Evolutionary conservation across 192 early-diverging fungal genomes (phyloP), one percentile per base, ranked within the genome.

Genomic region (Podila verticillata): DNA sequence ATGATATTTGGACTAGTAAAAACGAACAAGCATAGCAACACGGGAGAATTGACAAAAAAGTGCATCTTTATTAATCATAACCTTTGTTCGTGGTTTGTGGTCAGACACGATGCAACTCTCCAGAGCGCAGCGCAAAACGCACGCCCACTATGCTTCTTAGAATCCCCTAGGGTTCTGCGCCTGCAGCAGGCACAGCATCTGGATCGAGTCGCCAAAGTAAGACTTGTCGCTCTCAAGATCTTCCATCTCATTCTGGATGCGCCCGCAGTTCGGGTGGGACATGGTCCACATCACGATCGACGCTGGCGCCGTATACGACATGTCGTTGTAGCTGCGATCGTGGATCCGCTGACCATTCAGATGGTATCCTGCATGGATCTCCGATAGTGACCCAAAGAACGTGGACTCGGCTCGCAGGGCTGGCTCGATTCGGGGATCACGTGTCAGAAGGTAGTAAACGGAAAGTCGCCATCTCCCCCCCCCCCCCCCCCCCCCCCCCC

Each of bases 161-260:
- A 15, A 80, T 54, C 77, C 77, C 36, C 26, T 67, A 13, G 77
- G 70, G 48, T 80, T 72, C 58, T 65, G 81, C 15, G 87, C 82
- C 63, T 86, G 82, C 32, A 88, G 66, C 31, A 88, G 63, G 74
- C 85, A 85, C 20, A 88, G 60, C 72, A 88, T 70, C n/a, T 84
- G 84, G 48, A 88, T 88, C 24, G 83, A 77, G 67, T 88, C 87
- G 15, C 87, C 87, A 69, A 88, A 88, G 56, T 88, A 88, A 5
- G 83, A 85, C 32, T 71, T 81, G 10, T 88, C 87, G 0, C 51
- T 63, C 20, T 74, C 79, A 61, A 86, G 77, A 3, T 83, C 39
- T 15, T 85, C 84, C 87, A 88, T 88, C 48, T 84, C 72, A 7
- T 62, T 26, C 35, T 72, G 65, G 56, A 86, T 68, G 10, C 74